Evolutionary conservation across 2,329 filamentous ascomycete species (phyloP).

Genomic region (Tolypocladium tundrense): DNA sequence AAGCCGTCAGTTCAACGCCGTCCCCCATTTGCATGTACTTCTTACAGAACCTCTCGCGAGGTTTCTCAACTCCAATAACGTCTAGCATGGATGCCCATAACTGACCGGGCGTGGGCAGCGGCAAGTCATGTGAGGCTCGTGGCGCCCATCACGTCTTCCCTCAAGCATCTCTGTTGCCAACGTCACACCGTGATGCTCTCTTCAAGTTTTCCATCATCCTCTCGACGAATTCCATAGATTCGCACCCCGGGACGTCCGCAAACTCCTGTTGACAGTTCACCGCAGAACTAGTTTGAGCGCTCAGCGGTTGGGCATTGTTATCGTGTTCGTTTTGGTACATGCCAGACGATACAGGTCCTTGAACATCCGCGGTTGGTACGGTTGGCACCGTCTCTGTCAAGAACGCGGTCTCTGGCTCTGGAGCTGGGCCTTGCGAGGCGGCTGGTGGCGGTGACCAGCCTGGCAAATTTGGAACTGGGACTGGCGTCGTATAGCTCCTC

Average conservation of each 20-base stretch:
- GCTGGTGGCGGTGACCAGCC: background rate
- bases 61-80: background rate
- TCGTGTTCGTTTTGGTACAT: background rate
- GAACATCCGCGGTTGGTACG: background rate
- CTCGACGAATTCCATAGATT: conserved; percentile 39
- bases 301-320: background rate
- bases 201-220: conserved; percentile 42
- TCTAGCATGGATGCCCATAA: background rate
- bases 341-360: background rate
- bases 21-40: background rate
- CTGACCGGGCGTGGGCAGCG: background rate
- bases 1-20: conserved; percentile 1
- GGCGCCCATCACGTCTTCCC: background rate
- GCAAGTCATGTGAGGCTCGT: background rate
- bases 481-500: conserved; percentile 17
- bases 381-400: background rate
- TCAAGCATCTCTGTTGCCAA: background rate
- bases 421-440: background rate
- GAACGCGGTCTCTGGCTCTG: background rate
- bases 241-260: conserved; percentile 29
- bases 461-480: conserved; percentile 19
- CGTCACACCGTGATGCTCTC: conserved; percentile 21
- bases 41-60: background rate
- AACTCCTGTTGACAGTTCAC: conserved; percentile 20
- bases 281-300: background rate